A percentile compares a stretch with the other conserved stretches of the same genome.
Evolutionary conservation across 495 filamentous ascomycete genomes (phyloP).

Genomic region (Lentithecium fluviatile): DNA sequence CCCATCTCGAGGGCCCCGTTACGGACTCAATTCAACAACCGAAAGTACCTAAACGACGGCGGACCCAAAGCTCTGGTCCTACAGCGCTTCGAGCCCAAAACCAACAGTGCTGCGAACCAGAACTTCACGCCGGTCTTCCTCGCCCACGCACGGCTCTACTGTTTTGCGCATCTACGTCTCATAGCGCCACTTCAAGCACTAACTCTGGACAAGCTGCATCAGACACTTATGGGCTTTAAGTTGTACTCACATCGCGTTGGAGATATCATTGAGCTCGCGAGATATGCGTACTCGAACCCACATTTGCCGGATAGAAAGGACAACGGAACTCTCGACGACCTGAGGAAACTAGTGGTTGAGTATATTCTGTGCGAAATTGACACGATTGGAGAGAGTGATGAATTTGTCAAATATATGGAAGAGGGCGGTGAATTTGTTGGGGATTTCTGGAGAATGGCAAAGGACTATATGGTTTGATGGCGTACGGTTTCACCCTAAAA

Average conservation of each 20-base stretch:
- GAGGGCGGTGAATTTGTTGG: constrained; percentile 26
- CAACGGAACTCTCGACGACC: constrained; percentile 1
- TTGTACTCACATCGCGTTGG: constrained; percentile 16
- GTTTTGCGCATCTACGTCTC: constrained; percentile 19
- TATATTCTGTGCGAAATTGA: constrained; percentile 21
- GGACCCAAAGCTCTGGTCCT: not conserved
- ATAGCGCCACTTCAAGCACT: constrained; percentile 31
- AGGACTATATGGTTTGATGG: not conserved
- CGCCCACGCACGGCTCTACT: constrained; percentile 36
- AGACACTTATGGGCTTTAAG: constrained; percentile 33
- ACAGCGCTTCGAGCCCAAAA: not conserved
- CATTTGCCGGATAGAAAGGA: constrained; percentile 11
- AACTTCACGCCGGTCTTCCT: constrained; percentile 33
- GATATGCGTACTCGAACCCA: constrained; percentile 27
- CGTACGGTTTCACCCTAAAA: too few species aligned
- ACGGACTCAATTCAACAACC: constrained; percentile 3
- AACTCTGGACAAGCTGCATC: constrained; percentile 35
- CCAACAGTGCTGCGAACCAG: constrained; percentile 10
- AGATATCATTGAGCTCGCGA: constrained; percentile 32
- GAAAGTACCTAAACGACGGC: not conserved
- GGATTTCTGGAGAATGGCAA: constrained; percentile 19
- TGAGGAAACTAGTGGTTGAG: constrained; percentile 17
- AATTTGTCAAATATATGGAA: constrained; percentile 14
- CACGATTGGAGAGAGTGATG: constrained; percentile 7
- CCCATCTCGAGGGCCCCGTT: not conserved